phyloP scores from a whole-genome alignment of 1,284 basidiomycete genomes.

The Schizophyllum commune region DNA sequence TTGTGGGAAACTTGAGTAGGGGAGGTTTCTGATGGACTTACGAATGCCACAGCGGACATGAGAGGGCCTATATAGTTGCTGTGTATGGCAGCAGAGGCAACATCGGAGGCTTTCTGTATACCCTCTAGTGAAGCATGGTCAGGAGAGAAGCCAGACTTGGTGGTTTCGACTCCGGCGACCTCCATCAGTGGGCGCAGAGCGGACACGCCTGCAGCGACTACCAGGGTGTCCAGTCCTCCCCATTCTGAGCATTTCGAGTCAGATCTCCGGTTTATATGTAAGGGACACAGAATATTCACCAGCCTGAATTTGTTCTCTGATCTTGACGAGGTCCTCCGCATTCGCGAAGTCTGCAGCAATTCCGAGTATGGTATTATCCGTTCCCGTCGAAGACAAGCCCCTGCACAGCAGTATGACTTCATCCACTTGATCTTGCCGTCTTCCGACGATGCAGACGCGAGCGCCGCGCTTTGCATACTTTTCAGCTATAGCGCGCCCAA shows the following conservation, averaged over 20 bases:
- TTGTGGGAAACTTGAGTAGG: not conserved
- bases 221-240: slow-evolving; percentile 77
- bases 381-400: slow-evolving; percentile 12
- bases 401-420: slow-evolving; percentile 58
- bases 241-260: slow-evolving; percentile 42
- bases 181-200: slow-evolving; percentile 74
- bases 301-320: slow-evolving; percentile 49
- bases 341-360: slow-evolving; percentile 59
- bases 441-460: slow-evolving; percentile 69
- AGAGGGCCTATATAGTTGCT: slow-evolving; percentile 64
- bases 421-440: slow-evolving; percentile 51
- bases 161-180: slow-evolving; percentile 54
- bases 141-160: slow-evolving; percentile 14
- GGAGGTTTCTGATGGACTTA: slow-evolving; percentile 28
- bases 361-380: slow-evolving; percentile 29
- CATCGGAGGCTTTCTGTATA: slow-evolving; percentile 43
- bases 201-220: slow-evolving; percentile 83
- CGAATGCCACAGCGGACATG: slow-evolving; percentile 58
- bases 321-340: slow-evolving; percentile 58
- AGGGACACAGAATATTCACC: slow-evolving; percentile 33
- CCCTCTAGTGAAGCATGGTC: slow-evolving; percentile 37
- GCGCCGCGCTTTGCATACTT: slow-evolving; percentile 74
- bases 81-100: slow-evolving; percentile 43
- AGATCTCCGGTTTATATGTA: not conserved
- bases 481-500: slow-evolving; percentile 70